These are phyloP conservation scores for Kwoniella dejecticola DNA, from an alignment of 768 basidiomycete species.

Conservation along the genomic window DNA sequence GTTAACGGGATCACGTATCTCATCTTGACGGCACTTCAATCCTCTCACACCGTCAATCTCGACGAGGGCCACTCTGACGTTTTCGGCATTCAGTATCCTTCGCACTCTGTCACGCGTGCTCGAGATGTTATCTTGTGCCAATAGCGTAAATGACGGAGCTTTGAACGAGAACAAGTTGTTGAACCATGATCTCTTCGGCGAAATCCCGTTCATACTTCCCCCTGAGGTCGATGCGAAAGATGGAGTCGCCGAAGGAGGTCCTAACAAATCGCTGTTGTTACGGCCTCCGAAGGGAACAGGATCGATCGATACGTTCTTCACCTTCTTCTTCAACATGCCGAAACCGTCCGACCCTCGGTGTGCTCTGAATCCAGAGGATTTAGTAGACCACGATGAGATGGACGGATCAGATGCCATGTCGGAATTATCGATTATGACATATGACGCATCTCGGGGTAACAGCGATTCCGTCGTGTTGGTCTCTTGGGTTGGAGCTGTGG, in stretches of 20 bases:
- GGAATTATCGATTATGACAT: slow-evolving; percentile 48
- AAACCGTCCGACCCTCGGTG: slow-evolving; percentile 46
- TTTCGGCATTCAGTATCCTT: slow-evolving; percentile 69
- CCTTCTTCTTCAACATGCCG: slow-evolving; percentile 48
- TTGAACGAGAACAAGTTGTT: slow-evolving; percentile 85
- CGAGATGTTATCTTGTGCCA: slow-evolving; percentile 58
- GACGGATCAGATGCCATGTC: slow-evolving; percentile 33
- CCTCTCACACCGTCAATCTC: slow-evolving; percentile 67
- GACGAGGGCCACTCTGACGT: slow-evolving; percentile 68
- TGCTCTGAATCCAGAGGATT: slow-evolving; percentile 30
- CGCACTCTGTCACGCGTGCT: slow-evolving; percentile 74
- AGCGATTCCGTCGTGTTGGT: slow-evolving; percentile 17
- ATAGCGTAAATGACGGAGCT: slow-evolving; percentile 59
- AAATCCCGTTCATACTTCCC: slow-evolving; percentile 20
- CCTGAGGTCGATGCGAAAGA: slow-evolving; percentile 17
- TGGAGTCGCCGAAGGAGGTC: slow-evolving; percentile 16
- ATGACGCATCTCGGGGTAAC: slow-evolving; percentile 46
- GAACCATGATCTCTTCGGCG: slow-evolving; percentile 76
- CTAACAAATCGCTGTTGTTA: slow-evolving; percentile 25
- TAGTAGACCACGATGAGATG: slow-evolving; percentile 34
- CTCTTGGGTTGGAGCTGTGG: slow-evolving; percentile 3
- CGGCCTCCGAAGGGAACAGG: slow-evolving; percentile 37
- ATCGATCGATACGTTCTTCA: slow-evolving; percentile 42
- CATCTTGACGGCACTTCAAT: slow-evolving; percentile 76
- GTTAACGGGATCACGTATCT: slow-evolving; percentile 62